These are phyloP conservation scores for rapeseed (Brassica napus) DNA, from an alignment of 345 rosid species.

Conservation along the genomic window DNA sequence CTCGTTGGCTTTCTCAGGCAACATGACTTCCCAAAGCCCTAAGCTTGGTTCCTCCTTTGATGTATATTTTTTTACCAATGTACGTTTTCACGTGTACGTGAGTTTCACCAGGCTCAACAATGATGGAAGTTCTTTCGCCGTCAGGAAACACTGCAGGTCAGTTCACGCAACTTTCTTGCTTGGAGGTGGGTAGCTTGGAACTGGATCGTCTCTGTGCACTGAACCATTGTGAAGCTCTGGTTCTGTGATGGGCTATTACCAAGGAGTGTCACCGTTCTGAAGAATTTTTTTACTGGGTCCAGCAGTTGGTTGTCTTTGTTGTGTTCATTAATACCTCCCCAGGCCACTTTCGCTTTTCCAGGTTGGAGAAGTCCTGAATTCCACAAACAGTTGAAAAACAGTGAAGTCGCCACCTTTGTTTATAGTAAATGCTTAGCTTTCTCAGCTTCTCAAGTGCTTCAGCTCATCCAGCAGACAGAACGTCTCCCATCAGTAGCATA, in stretches of 20 bases:
- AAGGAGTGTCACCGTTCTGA: too few relatives aligned
- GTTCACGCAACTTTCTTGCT: too few relatives aligned
- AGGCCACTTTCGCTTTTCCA: constrained; percentile 39
- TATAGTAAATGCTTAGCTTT: constrained; percentile 45
- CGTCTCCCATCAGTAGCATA: constrained; percentile 21
- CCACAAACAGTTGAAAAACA: neutral
- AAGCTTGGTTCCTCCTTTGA: constrained; percentile 42
- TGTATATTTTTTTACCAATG: constrained; percentile 39
- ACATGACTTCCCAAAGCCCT: constrained; percentile 3
- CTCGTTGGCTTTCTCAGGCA: neutral
- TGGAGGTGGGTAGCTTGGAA: too few relatives aligned
- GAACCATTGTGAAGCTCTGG: too few relatives aligned
- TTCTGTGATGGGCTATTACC: too few relatives aligned
- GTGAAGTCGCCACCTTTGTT: neutral
- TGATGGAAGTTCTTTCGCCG: neutral
- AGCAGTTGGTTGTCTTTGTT: neutral
- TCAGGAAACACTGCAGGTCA: constrained; percentile 46
- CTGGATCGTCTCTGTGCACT: too few relatives aligned
- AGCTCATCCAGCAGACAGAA: constrained; percentile 28
- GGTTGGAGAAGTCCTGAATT: neutral
- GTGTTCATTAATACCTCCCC: constrained; percentile 34
- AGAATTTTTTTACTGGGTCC: too few relatives aligned
- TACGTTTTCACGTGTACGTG: too few relatives aligned
- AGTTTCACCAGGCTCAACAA: constrained; percentile 33
- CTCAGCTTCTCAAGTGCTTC: constrained; percentile 31